Percentiles rank a stretch among this genome's conserved stretches.
Conservation (phyloP, 139 green algal species). For the Chlorella sp. region DNA sequence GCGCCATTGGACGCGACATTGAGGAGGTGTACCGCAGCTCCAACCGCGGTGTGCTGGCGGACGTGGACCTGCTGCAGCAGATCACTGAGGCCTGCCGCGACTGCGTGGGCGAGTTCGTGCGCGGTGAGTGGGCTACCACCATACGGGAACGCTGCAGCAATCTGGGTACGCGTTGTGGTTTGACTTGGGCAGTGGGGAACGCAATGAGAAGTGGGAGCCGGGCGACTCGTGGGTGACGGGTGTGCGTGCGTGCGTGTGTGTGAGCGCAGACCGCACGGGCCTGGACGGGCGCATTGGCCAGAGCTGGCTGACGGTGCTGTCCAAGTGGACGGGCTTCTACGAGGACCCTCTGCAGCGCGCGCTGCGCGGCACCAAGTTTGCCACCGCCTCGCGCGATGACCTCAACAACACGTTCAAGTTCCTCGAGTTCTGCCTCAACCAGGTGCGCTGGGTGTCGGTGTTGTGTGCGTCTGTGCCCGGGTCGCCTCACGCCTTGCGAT, state of each 20-base stretch:
- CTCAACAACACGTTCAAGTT: constrained; percentile 88
- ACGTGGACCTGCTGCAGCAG: constrained; percentile 83
- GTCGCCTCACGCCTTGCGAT: neutral
- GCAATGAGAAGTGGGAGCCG: no score
- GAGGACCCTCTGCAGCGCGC: constrained; percentile 71
- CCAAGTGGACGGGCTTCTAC: constrained; percentile 66
- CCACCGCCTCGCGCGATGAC: constrained; percentile 64
- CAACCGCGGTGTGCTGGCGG: constrained; percentile 78
- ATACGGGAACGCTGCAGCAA: no score
- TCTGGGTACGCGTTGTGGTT: no score
- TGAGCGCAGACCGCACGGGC: constrained; percentile 55
- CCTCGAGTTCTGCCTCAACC: constrained; percentile 93
- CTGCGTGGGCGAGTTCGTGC: constrained; percentile 84
- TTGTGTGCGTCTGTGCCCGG: neutral
- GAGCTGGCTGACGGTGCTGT: constrained; percentile 44
- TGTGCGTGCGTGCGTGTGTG: neutral
- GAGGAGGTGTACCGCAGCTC: constrained; percentile 87
- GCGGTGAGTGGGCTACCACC: constrained; percentile 5
- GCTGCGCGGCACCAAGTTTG: constrained; percentile 73
- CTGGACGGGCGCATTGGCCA: constrained; percentile 58
- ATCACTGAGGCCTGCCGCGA: constrained; percentile 81
- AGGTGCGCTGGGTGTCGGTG: constrained; percentile 42
- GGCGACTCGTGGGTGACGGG: no score
- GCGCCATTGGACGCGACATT: constrained; percentile 80
- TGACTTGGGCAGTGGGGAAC: no score